Evolutionary conservation across 805 yeast genomes (phyloP), one percentile per base, ranked within the genome.

Genomic region (Kazachstania kunashirensis): DNA sequence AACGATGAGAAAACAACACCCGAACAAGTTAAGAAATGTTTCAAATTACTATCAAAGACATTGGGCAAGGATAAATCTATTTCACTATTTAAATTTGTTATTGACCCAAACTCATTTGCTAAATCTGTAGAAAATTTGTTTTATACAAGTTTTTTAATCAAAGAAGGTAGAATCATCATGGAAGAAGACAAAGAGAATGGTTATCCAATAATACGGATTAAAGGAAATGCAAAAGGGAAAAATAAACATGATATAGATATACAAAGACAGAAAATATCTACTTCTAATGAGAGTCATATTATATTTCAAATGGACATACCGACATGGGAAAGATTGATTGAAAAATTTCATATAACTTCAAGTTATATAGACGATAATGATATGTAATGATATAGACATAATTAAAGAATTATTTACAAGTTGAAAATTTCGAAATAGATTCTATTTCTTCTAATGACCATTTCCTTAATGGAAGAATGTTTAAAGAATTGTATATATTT

Each of bases 81-180:
- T 7, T 73, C 74, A 37, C 62, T 86, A 31, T 84, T 74, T 50
- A 64, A 67, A 42, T 78, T 82, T 46, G 71, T 84, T 34, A 63
- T 88, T 14, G 77, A 89, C 53, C 95, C 96, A 1, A 43, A 61
- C 12, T 79, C 89, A 6, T 88, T 79, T 57, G 66, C 81, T 1
- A 86, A 79, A 53, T 72, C 86, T 1, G 77, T 88, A 2, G 96
- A 89, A 55, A 85, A 84, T 52, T 59, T 89, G 48, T 88, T 88
- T 49, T 83, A 78, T 50, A 70, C 84, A 0, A 81, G 95, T 53
- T 86, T 88, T 49, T 61, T 89, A 31, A 73, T 85, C 2, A 73
- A 78, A 48, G 94, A 84, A 48, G 86, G 83, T 0, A 73, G 66
- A 46, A 57, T 85, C 24, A 60, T 64, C 17, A 46, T 85, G 16